Evolutionary conservation across 106 monocot genomes (phyloP).

Genomic region (Acanthochlamys bracteata): DNA sequence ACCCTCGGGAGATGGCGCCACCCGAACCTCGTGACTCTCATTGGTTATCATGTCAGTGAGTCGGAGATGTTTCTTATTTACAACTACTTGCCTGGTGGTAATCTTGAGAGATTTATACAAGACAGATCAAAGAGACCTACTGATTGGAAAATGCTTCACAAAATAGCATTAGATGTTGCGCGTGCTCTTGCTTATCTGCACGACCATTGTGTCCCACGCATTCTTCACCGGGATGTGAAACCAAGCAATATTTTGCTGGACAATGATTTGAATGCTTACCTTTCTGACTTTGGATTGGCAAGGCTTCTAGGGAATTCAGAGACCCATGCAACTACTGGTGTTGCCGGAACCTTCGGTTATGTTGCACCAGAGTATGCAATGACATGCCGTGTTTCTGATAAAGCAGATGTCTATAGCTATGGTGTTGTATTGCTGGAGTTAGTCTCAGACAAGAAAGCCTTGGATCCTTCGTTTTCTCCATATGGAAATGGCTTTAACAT

Average conservation of each 20-base stretch:
- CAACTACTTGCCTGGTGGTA: slow-evolving; percentile 66
- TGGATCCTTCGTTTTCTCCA: slow-evolving; percentile 74
- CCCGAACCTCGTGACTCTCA: slow-evolving; percentile 87
- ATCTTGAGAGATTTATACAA: slow-evolving; percentile 67
- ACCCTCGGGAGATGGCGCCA: slow-evolving; percentile 90
- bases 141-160: slow-evolving; percentile 90
- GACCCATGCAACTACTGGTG: slow-evolving; percentile 75
- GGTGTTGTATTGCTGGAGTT: slow-evolving; percentile 64
- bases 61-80: slow-evolving; percentile 80
- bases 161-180: slow-evolving; percentile 87
- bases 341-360: slow-evolving; percentile 72
- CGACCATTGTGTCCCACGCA: slow-evolving; percentile 56
- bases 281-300: slow-evolving; percentile 76
- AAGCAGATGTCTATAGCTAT: slow-evolving; percentile 80
- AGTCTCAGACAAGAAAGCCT: slow-evolving; percentile 61
- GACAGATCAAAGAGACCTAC: slow-evolving; percentile 54
- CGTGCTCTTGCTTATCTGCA: slow-evolving; percentile 60
- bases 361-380: slow-evolving; percentile 80
- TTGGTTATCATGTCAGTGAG: slow-evolving; percentile 85
- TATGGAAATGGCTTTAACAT: slow-evolving; percentile 82
- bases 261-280: slow-evolving; percentile 56
- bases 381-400: slow-evolving; percentile 74
- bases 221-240: slow-evolving; percentile 72
- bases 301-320: slow-evolving; percentile 70
- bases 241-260: slow-evolving; percentile 75